Percentiles rank a stretch among this genome's conserved stretches.
Conservation (phyloP, 1,284 basidiomycete species). For the Lentinula novae-zelandiae region DNA sequence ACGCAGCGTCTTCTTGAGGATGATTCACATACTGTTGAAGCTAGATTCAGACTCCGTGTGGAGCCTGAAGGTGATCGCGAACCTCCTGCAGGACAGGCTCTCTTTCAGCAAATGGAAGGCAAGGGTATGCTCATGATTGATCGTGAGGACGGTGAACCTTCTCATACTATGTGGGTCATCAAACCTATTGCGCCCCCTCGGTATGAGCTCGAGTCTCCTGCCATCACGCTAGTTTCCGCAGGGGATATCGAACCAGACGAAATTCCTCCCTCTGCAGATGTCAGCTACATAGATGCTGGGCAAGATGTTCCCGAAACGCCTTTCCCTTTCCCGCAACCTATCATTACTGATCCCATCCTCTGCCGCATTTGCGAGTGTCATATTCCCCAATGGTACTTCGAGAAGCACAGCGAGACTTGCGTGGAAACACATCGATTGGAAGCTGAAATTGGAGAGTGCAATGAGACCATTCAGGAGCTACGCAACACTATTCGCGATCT, state of each 20-base stretch:
- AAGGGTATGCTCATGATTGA: slow-evolving; percentile 99
- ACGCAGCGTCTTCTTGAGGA: slow-evolving; percentile 85
- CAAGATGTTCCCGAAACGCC: slow-evolving; percentile 50
- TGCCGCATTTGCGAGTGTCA: slow-evolving; percentile 98
- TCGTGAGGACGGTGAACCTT: slow-evolving; percentile 78
- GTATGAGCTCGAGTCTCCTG: slow-evolving; percentile 56
- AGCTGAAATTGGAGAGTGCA: slow-evolving; percentile 91
- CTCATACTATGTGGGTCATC: slow-evolving; percentile 99
- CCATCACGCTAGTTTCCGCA: slow-evolving; percentile 49
- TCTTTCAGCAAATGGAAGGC: slow-evolving; percentile 91
- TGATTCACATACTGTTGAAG: slow-evolving; percentile 93
- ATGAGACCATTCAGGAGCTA: slow-evolving; percentile 89
- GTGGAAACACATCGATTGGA: slow-evolving; percentile 95
- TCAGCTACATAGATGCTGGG: slow-evolving; percentile 15
- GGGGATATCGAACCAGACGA: slow-evolving; percentile 41
- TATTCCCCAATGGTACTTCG: slow-evolving; percentile 99
- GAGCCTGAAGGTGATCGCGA: slow-evolving; percentile 59
- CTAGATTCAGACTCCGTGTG: slow-evolving; percentile 83
- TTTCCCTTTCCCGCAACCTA: slow-evolving; percentile 71
- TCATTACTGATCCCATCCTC: slow-evolving; percentile 85
- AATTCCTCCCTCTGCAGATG: slow-evolving; percentile 14
- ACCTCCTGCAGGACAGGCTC: slow-evolving; percentile 37
- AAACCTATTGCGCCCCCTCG: slow-evolving; percentile 77
- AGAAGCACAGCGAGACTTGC: slow-evolving; percentile 99
- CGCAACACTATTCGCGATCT: slow-evolving; percentile 80